Base-by-base conservation (phyloP, 2,329 filamentous ascomycete species). In the Phaeosphaeriaceae sp. region DNA sequence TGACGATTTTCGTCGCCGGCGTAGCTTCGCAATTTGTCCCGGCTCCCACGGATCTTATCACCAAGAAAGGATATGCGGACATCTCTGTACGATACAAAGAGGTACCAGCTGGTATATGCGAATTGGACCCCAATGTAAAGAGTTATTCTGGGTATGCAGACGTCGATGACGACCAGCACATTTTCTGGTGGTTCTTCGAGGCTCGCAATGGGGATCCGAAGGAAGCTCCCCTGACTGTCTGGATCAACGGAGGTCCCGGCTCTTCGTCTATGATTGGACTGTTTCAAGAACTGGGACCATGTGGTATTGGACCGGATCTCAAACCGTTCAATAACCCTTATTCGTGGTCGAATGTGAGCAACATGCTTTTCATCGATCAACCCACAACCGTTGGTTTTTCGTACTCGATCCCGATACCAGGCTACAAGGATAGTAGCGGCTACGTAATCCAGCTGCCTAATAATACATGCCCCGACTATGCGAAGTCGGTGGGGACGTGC, bases 281-380 rank as follows among this genome's bases (percentile, higher is more conserved):
- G 4, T 75, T 80, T 58, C 76, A 76, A 52, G 81, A 80, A 64
- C 72, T 81, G 35, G 78, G 78, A 12, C 82, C 83, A 7, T 87
- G 83, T 61, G 67, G 67, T 8, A 73, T 86, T 23, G 79, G 81
- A 8, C 59, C 61, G 3, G 65, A 77, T 49, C 60, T 73, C 35
- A 68, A 73, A 34, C 79, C 83, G 30, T 79, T 78, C 37, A 81
- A 83, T 62, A 87, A 87, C 56, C 81, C 83, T 0, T 84, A 81
- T 72, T 83, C 83, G 1, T 87, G 84, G 82, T 85, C 83, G 52
- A 82, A 83, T 57, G 78, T 82, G 18, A 81, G 80, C 54, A 88
- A 88, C 56, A 83, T 88, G 79, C 80, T 90, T 13, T 89, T 87
- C 70, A 83, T 90, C 58, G 87, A 90, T 59, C 82, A 89, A 67